These are phyloP conservation scores for Colletotrichum shisoi DNA, from an alignment of 2,329 filamentous ascomycete species.

Conservation along the genomic window DNA sequence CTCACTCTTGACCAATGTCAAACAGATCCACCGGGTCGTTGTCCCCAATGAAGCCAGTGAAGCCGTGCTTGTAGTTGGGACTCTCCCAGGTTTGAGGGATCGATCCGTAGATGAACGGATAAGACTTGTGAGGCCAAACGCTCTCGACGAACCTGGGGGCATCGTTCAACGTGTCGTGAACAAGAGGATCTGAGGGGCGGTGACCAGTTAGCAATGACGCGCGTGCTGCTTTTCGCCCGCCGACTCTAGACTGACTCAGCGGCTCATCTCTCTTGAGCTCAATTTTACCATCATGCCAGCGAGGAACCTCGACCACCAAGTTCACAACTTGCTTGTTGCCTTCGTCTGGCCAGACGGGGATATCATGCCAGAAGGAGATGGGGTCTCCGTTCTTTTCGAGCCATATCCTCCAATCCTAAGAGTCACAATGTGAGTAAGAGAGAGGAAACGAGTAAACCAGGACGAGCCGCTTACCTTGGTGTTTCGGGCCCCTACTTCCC, in stretches of 20 bases:
- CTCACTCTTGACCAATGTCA: conserved; percentile 50
- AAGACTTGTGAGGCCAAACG: conserved; percentile 55
- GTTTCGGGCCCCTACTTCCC: conserved; percentile 52
- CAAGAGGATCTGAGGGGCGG: conserved; percentile 49
- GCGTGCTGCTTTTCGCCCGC: neutral
- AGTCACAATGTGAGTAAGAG: neutral
- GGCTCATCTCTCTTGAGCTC: conserved; percentile 52
- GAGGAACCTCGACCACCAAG: conserved; percentile 53
- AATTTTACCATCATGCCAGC: conserved; percentile 53
- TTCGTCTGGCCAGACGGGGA: conserved; percentile 51
- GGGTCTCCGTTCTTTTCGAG: conserved; percentile 51
- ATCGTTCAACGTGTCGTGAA: conserved; percentile 52
- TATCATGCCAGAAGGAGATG: conserved; percentile 54
- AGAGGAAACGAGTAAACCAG: neutral
- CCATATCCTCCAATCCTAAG: conserved; percentile 53
- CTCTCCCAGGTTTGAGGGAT: conserved; percentile 57
- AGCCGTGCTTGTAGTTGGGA: conserved; percentile 51
- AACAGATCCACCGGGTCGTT: conserved; percentile 56
- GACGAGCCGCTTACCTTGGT: conserved; percentile 45
- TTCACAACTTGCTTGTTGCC: conserved; percentile 49
- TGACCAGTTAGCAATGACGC: neutral
- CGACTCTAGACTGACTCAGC: conserved; percentile 44
- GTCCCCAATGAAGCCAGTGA: conserved; percentile 51
- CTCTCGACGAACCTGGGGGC: conserved; percentile 52
- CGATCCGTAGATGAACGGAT: conserved; percentile 55